Conservation (phyloP, 1,284 basidiomycete species). For the Papiliotrema flavescens region DNA sequence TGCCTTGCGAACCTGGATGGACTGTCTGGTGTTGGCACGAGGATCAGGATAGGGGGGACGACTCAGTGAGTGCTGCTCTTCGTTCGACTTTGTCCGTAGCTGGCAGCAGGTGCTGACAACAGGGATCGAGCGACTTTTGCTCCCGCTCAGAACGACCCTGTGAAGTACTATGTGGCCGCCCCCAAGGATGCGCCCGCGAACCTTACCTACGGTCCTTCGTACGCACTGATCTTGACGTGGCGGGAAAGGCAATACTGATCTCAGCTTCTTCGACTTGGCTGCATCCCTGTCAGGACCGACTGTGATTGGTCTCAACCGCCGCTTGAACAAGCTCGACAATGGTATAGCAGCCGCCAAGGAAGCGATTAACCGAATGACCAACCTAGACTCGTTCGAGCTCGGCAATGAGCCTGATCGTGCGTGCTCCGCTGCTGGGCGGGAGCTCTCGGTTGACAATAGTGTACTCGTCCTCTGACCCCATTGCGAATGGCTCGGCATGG, state of each 20-base stretch:
- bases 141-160: constrained; percentile 30
- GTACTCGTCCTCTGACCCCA: constrained; percentile 33
- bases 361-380: constrained; percentile 44
- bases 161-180: constrained; percentile 50
- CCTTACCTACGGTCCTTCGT: constrained; percentile 51
- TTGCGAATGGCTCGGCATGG: constrained; percentile 40
- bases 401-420: constrained; percentile 54
- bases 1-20: constrained; percentile 48
- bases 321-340: constrained; percentile 50
- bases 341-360: constrained; percentile 46
- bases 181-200: constrained; percentile 49
- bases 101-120: constrained; percentile 44
- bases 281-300: constrained; percentile 46
- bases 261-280: constrained; percentile 35
- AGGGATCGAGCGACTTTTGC: background rate
- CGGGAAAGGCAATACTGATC: background rate
- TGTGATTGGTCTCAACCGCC: constrained; percentile 51
- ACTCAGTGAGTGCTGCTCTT: constrained; percentile 46
- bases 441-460: background rate
- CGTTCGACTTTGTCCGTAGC: constrained; percentile 46
- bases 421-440: constrained; percentile 15
- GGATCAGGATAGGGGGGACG: constrained; percentile 52
- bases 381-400: constrained; percentile 51
- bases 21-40: constrained; percentile 47
- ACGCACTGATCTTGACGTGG: too few species aligned